Evolutionary conservation across 495 filamentous ascomycete genomes (phyloP).

Genomic region (Lentithecium fluviatile): DNA sequence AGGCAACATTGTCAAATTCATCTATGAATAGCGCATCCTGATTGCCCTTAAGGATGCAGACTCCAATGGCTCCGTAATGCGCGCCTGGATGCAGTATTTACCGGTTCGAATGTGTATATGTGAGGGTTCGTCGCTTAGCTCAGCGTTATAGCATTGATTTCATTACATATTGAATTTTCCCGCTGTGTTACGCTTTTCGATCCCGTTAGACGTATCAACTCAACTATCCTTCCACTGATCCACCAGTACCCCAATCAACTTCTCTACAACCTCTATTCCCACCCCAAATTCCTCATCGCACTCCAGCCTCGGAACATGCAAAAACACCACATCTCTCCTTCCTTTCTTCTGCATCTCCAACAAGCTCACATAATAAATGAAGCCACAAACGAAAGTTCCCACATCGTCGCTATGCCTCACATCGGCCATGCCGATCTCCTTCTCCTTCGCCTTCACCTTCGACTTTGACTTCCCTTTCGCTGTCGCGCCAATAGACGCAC

Average conservation of each 20-base stretch:
- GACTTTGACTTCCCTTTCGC: too few relatives aligned
- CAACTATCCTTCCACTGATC: background rate
- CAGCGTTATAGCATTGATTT: too few relatives aligned
- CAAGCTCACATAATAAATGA: slow-evolving; percentile 38
- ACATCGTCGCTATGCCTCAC: slow-evolving; percentile 38
- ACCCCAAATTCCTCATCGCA: slow-evolving; percentile 12
- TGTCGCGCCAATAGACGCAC: background rate
- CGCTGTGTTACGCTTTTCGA: too few relatives aligned
- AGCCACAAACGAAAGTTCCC: slow-evolving; percentile 41
- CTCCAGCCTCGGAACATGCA: slow-evolving; percentile 30
- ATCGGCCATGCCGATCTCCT: slow-evolving; percentile 17
- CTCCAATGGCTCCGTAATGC: too few relatives aligned
- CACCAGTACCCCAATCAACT: slow-evolving; percentile 16
- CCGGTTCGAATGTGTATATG: too few relatives aligned
- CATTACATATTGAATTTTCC: too few relatives aligned
- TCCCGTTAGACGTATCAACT: too few relatives aligned
- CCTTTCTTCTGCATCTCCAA: slow-evolving; percentile 29
- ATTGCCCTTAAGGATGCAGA: too few relatives aligned
- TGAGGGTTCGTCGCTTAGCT: too few relatives aligned
- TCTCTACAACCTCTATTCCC: slow-evolving; percentile 15
- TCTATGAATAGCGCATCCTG: too few relatives aligned
- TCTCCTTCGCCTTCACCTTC: background rate
- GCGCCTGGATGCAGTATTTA: too few relatives aligned
- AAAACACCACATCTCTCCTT: slow-evolving; percentile 24
- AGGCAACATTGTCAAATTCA: too few relatives aligned